Evolutionary conservation across 192 early-diverging fungal genomes (phyloP).

Genomic region (Umbelopsis vinacea): DNA sequence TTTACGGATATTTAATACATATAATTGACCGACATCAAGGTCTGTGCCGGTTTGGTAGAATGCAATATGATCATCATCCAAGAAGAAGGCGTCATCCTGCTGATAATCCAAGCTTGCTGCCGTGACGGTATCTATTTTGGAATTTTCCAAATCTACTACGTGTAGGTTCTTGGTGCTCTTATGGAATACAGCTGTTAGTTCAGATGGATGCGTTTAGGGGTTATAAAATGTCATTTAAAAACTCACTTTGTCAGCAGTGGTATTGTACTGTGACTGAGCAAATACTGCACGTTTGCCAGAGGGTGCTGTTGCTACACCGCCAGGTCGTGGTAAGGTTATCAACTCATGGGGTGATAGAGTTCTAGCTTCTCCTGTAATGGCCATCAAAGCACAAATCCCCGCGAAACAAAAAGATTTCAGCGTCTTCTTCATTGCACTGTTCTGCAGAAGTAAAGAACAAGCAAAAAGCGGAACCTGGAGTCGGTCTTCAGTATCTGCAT

Average conservation of each 20-base stretch:
- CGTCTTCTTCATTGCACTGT: conserved; percentile 11
- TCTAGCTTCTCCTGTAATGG: conserved; percentile 30
- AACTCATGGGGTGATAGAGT: conserved; percentile 63
- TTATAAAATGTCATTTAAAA: neutral
- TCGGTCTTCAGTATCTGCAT: neutral
- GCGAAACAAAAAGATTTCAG: conserved; percentile 17
- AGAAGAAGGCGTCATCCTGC: conserved; percentile 53
- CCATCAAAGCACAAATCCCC: conserved; percentile 19
- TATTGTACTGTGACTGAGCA: conserved; percentile 64
- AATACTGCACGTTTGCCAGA: conserved; percentile 57
- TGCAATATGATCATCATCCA: conserved; percentile 51
- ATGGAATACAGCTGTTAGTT: neutral
- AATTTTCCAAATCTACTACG: conserved; percentile 48
- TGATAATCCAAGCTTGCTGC: conserved; percentile 36
- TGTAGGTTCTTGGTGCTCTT: conserved; percentile 58
- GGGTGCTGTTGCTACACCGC: conserved; percentile 54
- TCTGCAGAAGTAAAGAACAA: neutral
- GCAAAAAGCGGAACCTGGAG: neutral
- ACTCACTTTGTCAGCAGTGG: conserved; percentile 45
- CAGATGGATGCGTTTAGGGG: neutral
- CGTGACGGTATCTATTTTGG: conserved; percentile 48
- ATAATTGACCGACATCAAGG: conserved; percentile 45
- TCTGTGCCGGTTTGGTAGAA: conserved; percentile 32
- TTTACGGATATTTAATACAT: conserved; percentile 39
- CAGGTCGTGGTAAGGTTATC: conserved; percentile 64